Base-by-base conservation (phyloP, 495 filamentous ascomycete species). In the Aspergillus conjunctus region DNA sequence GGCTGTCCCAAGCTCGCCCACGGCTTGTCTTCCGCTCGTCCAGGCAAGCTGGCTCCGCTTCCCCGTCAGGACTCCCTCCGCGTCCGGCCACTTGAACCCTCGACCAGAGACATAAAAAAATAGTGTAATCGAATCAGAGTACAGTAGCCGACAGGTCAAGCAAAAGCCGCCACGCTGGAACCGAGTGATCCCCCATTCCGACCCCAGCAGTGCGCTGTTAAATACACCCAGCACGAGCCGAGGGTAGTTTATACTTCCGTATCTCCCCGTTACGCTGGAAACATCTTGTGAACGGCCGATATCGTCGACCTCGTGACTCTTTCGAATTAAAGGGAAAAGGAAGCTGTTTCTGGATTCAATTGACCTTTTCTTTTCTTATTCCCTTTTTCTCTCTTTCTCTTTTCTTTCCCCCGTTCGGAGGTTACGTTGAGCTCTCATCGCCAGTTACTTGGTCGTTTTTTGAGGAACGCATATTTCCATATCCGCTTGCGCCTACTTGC, bases 21-120 rank as follows among this genome's bases (percentile, higher is more conserved):
- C 66, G 31, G 63, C 64, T 50, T 57, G 45, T 55, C 70, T 74
- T 79, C 76, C 76, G 76, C 69, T 79, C 74, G 76, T 75, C 76
- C 76, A 79, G 63, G 26, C n/a, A 52, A 33, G 65, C 67, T 65
- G 49, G 68, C 71, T 77, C 74, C 76, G 72, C 73, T 73, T 68
- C 74, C 71, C 74, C 76, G 76, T 76, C 70, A 63, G 66, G 9
- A n/a, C 37, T 41, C 12, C 72, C 66, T 68, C 71, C 68, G 62
- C 68, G 52, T 39, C 17, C 60, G 22, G 54, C 22, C 39, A 7
- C 52, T 26, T 26, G n/a, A n/a, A n/a, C 30, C 22, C 41, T 44
- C n/a, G 17, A 41, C 26, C 32, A 51, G 17, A 55, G 54, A 60
- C 33, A 52, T 37, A 17, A 21, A 17, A 33, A 46, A 33, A n/a